Base-by-base conservation (phyloP, 106 monocot genomes). In the Amphibolis antarctica region DNA sequence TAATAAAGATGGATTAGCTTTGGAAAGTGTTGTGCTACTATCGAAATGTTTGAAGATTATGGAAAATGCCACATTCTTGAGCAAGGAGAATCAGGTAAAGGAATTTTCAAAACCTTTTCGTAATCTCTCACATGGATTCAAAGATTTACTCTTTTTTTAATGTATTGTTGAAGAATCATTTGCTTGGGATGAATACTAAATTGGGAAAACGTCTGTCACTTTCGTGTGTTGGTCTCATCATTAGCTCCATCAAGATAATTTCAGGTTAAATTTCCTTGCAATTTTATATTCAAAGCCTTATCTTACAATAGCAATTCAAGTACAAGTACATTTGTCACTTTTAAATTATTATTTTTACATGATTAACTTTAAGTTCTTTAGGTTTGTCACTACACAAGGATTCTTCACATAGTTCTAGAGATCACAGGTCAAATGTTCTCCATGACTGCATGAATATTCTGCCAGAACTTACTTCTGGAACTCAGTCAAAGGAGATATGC, bases 51-150 rank as follows among this genome's bases (percentile, higher is more conserved):
- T 99, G 64, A 91, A 99, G 65, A 79, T 99, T 30, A 81, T 99
- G 91, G 98, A 99, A 70, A 99, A 99, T 76, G 98, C 91, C 15
- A 91, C 88, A 65, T 99, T 91, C 76, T 50, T 91, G 73, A 99
- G 98, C 66, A 88, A 80, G 65, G 81, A 88, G 65, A 99, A 99
- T 71, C 91, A 99, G 98, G 98, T 84, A 55, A 63, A 51, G 15
- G 46, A 59, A 29, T 46, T 29, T 5, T 45, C 46, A 6, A 36
- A 28, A 21, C 31, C 7, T 30, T 59, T 28, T 61, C 7, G 36
- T 42, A 18, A 25, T 12, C 14, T 31, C 18, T 59, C 59, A 17
- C 28, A 12, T 4, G 28, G 3, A 59, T 55, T 67, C 14, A 18
- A 22, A 20, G 18, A 12, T 55, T 68, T 30, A 20, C 5, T n/a